These are phyloP conservation scores for Wickerhamomyces mucosus DNA, from an alignment of 805 yeast genomes.

Conservation along the genomic window DNA sequence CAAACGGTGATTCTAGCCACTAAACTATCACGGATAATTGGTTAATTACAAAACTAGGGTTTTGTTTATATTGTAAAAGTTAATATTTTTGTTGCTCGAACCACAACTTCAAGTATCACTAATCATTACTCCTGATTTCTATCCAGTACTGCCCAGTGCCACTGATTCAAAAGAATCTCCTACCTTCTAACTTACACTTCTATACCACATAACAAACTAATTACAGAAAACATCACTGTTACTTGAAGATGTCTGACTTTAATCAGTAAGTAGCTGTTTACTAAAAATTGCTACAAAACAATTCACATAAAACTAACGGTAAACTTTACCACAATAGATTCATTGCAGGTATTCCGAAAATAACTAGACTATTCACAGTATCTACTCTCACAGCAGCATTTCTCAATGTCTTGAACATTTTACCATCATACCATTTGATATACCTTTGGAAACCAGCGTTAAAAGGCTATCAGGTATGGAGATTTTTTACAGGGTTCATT, in stretches of 20 bases:
- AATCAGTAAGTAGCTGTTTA: constrained; percentile 6
- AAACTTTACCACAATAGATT: constrained; percentile 19
- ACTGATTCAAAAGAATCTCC: too few relatives aligned
- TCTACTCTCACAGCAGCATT: constrained; percentile 39
- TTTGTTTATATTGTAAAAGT: too few relatives aligned
- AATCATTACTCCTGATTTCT: too few relatives aligned
- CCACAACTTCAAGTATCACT: too few relatives aligned
- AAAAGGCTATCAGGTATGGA: constrained; percentile 31
- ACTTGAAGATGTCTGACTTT: constrained; percentile 6
- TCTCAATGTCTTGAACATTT: constrained; percentile 21
- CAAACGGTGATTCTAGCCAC: too few relatives aligned
- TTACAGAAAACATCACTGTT: too few relatives aligned
- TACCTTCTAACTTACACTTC: too few relatives aligned
- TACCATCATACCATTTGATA: constrained; percentile 16
- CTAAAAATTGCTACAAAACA: not conserved
- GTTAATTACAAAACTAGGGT: too few relatives aligned
- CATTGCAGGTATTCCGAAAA: constrained; percentile 42
- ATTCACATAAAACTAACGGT: not conserved
- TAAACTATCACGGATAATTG: too few relatives aligned
- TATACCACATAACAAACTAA: too few relatives aligned
- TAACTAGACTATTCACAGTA: constrained; percentile 46
- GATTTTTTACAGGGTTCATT: constrained; percentile 41
- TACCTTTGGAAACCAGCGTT: constrained; percentile 22
- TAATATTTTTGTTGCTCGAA: too few relatives aligned
- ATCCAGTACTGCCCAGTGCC: too few relatives aligned